phyloP scores from a whole-genome alignment of 345 rosid genomes.

The Citrus cavaleriei region DNA sequence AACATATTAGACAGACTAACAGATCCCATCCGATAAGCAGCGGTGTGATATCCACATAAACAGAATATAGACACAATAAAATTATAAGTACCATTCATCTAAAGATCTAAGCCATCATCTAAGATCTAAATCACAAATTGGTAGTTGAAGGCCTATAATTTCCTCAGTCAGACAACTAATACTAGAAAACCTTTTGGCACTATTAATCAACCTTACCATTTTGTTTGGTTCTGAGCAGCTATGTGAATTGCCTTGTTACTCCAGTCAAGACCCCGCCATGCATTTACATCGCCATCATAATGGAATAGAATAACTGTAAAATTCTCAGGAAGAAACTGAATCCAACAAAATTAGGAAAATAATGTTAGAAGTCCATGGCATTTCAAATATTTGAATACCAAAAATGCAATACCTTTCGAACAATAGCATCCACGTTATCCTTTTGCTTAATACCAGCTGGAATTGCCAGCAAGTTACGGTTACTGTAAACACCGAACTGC shows the following conservation, averaged over 20 bases:
- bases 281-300: slow-evolving; percentile 82
- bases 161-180: not conserved
- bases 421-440: slow-evolving; percentile 59
- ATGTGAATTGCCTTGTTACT: slow-evolving; percentile 71
- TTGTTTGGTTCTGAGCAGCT: slow-evolving; percentile 92
- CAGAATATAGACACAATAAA: slow-evolving; percentile 1
- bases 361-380: not conserved
- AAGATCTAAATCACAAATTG: not conserved
- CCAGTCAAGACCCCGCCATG: slow-evolving; percentile 88
- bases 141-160: too few relatives aligned
- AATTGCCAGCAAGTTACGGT: slow-evolving; percentile 72
- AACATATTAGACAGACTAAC: not conserved
- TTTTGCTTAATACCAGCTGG: slow-evolving; percentile 92
- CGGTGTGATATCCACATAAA: not conserved
- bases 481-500: slow-evolving; percentile 40
- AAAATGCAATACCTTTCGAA: slow-evolving; percentile 60
- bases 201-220: slow-evolving; percentile 50
- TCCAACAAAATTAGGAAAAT: slow-evolving; percentile 38
- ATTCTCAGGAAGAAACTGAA: slow-evolving; percentile 92
- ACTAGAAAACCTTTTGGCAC: not conserved
- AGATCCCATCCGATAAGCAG: not conserved
- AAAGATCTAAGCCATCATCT: not conserved
- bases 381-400: slow-evolving; percentile 1
- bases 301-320: slow-evolving; percentile 89
- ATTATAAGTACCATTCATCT: slow-evolving; percentile 5